These are phyloP conservation scores for Arabidopsis arenosa DNA, from an alignment of 345 rosid species.

Conservation along the genomic window DNA sequence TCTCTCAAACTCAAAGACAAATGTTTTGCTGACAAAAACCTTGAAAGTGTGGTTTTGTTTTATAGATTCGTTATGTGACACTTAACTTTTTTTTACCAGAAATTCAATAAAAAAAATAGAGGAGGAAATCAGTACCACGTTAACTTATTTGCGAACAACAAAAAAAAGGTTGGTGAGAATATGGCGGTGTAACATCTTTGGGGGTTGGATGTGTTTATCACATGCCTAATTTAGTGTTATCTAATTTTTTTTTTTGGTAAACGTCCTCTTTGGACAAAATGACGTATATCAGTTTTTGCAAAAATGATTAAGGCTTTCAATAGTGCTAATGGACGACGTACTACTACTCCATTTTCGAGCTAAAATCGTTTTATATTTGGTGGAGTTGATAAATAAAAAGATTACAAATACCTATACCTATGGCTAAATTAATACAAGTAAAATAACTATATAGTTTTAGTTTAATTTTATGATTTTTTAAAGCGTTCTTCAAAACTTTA, in stretches of 20 bases:
- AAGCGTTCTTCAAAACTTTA: too few relatives aligned
- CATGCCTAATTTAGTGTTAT: slow-evolving; percentile 21
- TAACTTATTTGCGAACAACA: neutral
- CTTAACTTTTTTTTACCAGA: neutral
- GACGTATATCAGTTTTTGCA: neutral
- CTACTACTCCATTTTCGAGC: too few relatives aligned
- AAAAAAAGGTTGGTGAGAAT: slow-evolving; percentile 25
- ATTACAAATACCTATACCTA: too few relatives aligned
- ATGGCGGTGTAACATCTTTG: slow-evolving; percentile 8
- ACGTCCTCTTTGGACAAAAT: neutral
- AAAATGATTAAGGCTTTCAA: neutral
- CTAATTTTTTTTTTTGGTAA: neutral
- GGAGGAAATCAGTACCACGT: neutral
- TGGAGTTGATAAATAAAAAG: too few relatives aligned
- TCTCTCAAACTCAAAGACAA: neutral
- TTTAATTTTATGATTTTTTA: too few relatives aligned
- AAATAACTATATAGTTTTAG: too few relatives aligned
- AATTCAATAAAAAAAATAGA: neutral
- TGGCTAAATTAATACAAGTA: too few relatives aligned
- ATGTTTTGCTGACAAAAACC: slow-evolving; percentile 26
- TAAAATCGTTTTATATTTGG: too few relatives aligned
- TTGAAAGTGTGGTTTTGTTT: slow-evolving; percentile 19
- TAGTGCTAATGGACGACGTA: neutral
- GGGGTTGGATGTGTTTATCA: slow-evolving; percentile 42
- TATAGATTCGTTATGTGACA: slow-evolving; percentile 5